Base-by-base conservation (phyloP, 768 basidiomycete species). In the Pisolithus albus region DNA sequence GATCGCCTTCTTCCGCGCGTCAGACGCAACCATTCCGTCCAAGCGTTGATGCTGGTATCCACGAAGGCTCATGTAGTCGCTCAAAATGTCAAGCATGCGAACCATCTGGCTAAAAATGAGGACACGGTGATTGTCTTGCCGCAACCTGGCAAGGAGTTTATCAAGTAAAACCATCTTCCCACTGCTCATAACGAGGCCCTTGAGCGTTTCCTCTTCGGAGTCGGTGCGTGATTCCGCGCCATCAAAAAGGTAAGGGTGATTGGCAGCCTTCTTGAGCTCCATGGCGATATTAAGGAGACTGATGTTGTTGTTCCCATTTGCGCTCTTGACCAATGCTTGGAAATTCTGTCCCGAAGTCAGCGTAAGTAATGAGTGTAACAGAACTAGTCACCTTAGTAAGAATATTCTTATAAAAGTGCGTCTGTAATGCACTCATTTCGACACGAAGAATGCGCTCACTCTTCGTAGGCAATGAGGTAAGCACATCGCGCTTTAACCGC, bases 31-130 rank as follows among this genome's bases (percentile, higher is more conserved):
- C 83, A 88, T 86, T 63, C 95, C 96, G 63, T 99, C 96, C 36
- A 99, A 75, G 11, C 96, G 85, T 67, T 98, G 96, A 70, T 93
- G 88, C 55, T 82, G 82, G 62, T 95, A 98, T 37, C 89, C 88
- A 45, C 96, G 80, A 51, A 94, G 73, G 38, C 73, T 72, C 86
- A 98, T 92, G 71, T 97, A 98, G 69, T 99, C 96, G 57, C 90
- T 94, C 61, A 99, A 81, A 66, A 99, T 98, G 71, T 99, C 96
- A 42, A 99, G 78, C 83, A 98, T 91, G 53, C 96, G 84, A 53
- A 98, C 94, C 96, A 99, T 99, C 70, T 97, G 92, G 62, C 93
- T 96, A 76, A 99, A 99, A 61, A 99, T 98, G 60, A 99, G 79
- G 24, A 99, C 96, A 46, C 96, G 88, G 62, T 98, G 96, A 3